phyloP scores from a whole-genome alignment of 306 rosid species.

The Vigna hirtella region DNA sequence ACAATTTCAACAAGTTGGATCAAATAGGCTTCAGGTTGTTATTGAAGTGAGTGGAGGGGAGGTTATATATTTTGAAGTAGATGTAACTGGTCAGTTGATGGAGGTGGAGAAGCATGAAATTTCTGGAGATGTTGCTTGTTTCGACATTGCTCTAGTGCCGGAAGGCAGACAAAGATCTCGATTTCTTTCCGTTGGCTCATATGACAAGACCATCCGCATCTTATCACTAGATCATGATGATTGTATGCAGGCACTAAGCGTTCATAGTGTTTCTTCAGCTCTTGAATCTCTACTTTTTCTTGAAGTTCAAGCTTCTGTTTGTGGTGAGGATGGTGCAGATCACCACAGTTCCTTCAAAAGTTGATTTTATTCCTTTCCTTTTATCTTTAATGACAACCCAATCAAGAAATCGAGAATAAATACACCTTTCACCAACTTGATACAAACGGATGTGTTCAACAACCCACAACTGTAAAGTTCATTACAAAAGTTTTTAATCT shows the following conservation, averaged over 20 bases:
- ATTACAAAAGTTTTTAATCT: too few relatives aligned
- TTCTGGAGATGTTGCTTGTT: slow-evolving; percentile 95
- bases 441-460: too few relatives aligned
- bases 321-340: slow-evolving; percentile 98
- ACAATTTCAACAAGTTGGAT: slow-evolving; percentile 89
- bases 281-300: slow-evolving; percentile 97
- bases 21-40: slow-evolving; percentile 92
- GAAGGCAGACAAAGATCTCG: slow-evolving; percentile 97
- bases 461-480: too few relatives aligned
- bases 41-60: slow-evolving; percentile 97
- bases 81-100: slow-evolving; percentile 92
- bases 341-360: too few relatives aligned
- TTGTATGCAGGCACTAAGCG: slow-evolving; percentile 87
- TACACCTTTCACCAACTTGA: too few relatives aligned
- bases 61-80: slow-evolving; percentile 93
- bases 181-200: slow-evolving; percentile 94
- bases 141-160: slow-evolving; percentile 95
- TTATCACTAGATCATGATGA: slow-evolving; percentile 95
- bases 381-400: too few relatives aligned
- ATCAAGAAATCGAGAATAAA: too few relatives aligned
- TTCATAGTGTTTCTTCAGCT: slow-evolving; percentile 89
- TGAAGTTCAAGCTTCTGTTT: slow-evolving; percentile 88
- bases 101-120: slow-evolving; percentile 98
- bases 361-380: too few relatives aligned
- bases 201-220: slow-evolving; percentile 86